Base-by-base conservation (phyloP, 1,284 basidiomycete genomes). In the Cutaneotrichosporon sp. region DNA sequence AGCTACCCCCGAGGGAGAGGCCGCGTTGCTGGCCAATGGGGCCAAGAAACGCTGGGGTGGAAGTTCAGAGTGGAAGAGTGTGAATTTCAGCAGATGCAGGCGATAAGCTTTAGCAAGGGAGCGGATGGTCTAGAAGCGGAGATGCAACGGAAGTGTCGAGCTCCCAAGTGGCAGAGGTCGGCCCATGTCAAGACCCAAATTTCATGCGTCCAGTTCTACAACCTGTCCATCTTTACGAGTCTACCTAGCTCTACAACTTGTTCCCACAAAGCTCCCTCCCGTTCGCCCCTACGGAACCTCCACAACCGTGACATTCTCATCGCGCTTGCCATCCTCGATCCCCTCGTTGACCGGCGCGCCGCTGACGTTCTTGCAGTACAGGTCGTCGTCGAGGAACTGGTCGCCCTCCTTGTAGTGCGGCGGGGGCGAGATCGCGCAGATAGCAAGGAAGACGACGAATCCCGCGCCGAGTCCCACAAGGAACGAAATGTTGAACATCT, bases 401-500 rank as follows among this genome's bases (percentile, higher is more conserved):
- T 29, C 20, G 20, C 60, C 66, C 52, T 67, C 63, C 22, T 58
- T 49, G 16, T 45, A 45, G 31, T 61, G 49, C 7, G 66, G 64
- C 16, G 68, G 68, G 4, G 64, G 66, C 4, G 51, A 67, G 36
- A 67, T 45, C n/a, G 43, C 18, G 46, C 66, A 67, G 36, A 69
- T 66, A 9, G 11, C 43, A 14, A 54, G 20, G 45, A 63, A 67
- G n/a, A 51, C 29, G 13, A 64, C 29, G 29, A 69, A 69, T 10
- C 60, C 62, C 31, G 67, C 38, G 31, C 47, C 52, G 5, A 67
- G 29, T 16, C 64, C 70, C 29, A 72, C 63, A 38, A 72, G 56
- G 63, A 72, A 72, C n/a, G 60, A 59, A 29, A 72, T 66, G 54
- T 70, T 68, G 66, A 70, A 72, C n/a, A 70, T 43, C 54, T 67